phyloP scores from a whole-genome alignment of 2,329 filamentous ascomycete species.

The Teratosphaeria gauchensis region DNA sequence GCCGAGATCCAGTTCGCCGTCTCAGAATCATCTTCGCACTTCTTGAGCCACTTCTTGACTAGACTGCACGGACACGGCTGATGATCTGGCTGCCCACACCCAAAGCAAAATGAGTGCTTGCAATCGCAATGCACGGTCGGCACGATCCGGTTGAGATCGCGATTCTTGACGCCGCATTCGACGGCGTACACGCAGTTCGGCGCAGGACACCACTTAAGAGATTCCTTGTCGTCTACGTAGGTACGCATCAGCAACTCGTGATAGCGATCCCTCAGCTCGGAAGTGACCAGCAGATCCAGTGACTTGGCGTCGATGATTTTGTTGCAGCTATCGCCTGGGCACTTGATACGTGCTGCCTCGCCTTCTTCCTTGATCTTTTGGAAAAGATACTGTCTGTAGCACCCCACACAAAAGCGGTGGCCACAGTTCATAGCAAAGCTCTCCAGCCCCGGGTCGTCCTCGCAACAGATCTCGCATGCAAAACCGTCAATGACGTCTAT shows the following conservation, averaged over 20 bases:
- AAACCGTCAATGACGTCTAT: slow-evolving; percentile 68
- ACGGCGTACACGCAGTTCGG: slow-evolving; percentile 94
- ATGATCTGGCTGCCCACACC: slow-evolving; percentile 80
- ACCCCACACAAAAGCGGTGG: slow-evolving; percentile 86
- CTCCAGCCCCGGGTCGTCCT: slow-evolving; percentile 66
- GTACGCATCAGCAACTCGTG: slow-evolving; percentile 79
- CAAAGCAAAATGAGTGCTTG: slow-evolving; percentile 86
- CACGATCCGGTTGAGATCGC: slow-evolving; percentile 73
- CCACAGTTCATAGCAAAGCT: slow-evolving; percentile 93
- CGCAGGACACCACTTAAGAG: slow-evolving; percentile 93
- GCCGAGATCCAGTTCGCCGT: slow-evolving; percentile 99
- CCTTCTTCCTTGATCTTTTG: slow-evolving; percentile 95
- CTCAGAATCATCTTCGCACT: slow-evolving; percentile 95
- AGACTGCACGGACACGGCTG: slow-evolving; percentile 85
- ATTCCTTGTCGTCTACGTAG: slow-evolving; percentile 94
- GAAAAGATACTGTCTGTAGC: slow-evolving; percentile 80
- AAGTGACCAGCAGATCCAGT: slow-evolving; percentile 61
- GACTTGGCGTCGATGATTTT: slow-evolving; percentile 87
- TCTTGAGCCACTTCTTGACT: slow-evolving; percentile 94
- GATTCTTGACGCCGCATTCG: slow-evolving; percentile 79
- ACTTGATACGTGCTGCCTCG: slow-evolving; percentile 89
- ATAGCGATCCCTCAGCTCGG: slow-evolving; percentile 56
- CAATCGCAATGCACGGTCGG: slow-evolving; percentile 83
- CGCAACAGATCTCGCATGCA: slow-evolving; percentile 90
- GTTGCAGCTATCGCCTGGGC: slow-evolving; percentile 77